phyloP scores from a whole-genome alignment of 2,329 filamentous ascomycete genomes.

The Neocucurbitaria cava region DNA sequence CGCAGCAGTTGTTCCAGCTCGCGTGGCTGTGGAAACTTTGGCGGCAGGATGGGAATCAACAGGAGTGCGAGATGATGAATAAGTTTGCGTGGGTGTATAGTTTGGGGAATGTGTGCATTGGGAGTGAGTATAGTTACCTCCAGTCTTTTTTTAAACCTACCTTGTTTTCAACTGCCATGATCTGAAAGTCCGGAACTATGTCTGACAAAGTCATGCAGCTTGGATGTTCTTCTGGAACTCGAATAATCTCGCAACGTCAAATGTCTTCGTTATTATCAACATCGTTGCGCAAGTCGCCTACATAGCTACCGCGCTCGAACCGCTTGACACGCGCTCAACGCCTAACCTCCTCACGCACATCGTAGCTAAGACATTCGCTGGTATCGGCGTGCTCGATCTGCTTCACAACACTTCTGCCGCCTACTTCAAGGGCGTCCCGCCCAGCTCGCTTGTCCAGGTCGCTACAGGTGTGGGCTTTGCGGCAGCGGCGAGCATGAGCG shows the following conservation, averaged over 20 bases:
- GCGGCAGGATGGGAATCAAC: constrained; percentile 54
- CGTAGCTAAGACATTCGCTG: constrained; percentile 66
- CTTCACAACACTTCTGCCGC: constrained; percentile 65
- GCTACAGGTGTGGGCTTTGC: constrained; percentile 63
- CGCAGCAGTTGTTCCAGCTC: constrained; percentile 65
- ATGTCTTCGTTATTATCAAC: constrained; percentile 64
- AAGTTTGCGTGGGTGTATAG: constrained; percentile 63
- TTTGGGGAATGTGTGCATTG: constrained; percentile 66
- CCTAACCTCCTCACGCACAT: constrained; percentile 64
- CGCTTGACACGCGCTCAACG: constrained; percentile 59
- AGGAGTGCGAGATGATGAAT: constrained; percentile 59
- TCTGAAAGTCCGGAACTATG: no score
- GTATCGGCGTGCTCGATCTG: constrained; percentile 66
- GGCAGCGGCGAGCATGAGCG: constrained; percentile 56
- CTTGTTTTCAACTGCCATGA: no score
- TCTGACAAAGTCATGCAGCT: constrained; percentile 34
- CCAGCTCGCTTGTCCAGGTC: constrained; percentile 57
- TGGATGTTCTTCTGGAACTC: constrained; percentile 71
- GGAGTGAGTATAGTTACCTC: no score
- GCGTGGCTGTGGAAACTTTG: constrained; percentile 65
- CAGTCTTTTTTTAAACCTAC: not conserved
- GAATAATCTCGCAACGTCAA: constrained; percentile 57
- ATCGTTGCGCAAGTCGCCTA: constrained; percentile 63
- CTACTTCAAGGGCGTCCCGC: constrained; percentile 59
- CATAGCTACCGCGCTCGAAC: constrained; percentile 56